A percentile compares a stretch with the other conserved stretches of the same genome.
Conservation (phyloP, 2,329 filamentous ascomycete species). For the Neonectria faginata region DNA sequence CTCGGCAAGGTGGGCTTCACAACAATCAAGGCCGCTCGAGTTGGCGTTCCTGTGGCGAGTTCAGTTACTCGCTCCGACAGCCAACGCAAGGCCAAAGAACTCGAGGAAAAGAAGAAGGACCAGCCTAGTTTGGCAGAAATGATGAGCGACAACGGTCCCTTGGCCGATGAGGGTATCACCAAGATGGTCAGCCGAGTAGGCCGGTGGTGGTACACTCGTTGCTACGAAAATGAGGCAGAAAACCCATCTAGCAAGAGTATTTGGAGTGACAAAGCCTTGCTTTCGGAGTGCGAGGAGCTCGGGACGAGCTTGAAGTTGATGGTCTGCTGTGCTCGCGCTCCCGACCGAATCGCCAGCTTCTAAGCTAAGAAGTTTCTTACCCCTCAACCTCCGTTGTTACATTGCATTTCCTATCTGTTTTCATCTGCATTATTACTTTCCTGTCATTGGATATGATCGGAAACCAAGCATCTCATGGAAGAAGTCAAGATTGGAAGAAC, state of each 20-base stretch:
- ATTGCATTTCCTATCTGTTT: slow-evolving; percentile 34
- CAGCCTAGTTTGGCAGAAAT: slow-evolving; percentile 75
- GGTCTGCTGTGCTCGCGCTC: slow-evolving; percentile 91
- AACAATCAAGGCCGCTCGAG: slow-evolving; percentile 79
- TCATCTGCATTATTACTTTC: slow-evolving; percentile 29
- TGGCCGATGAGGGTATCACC: slow-evolving; percentile 86
- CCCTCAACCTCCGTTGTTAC: slow-evolving; percentile 10
- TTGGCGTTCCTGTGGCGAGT: slow-evolving; percentile 79
- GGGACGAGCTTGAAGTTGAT: slow-evolving; percentile 90
- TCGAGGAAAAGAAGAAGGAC: slow-evolving; percentile 51
- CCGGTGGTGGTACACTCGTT: slow-evolving; percentile 95
- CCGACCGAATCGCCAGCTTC: slow-evolving; percentile 66
- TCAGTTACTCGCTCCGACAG: slow-evolving; percentile 52
- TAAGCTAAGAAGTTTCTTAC: slow-evolving; percentile 42
- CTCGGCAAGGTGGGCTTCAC: slow-evolving; percentile 77
- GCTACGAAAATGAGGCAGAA: slow-evolving; percentile 82
- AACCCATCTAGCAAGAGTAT: slow-evolving; percentile 66
- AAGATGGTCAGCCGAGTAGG: slow-evolving; percentile 93
- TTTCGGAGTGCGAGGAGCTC: slow-evolving; percentile 87
- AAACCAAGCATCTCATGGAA: slow-evolving; percentile 33
- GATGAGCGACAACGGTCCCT: slow-evolving; percentile 75
- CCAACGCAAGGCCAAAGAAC: slow-evolving; percentile 31
- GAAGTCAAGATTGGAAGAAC: slow-evolving; percentile 45
- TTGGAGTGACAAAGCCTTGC: slow-evolving; percentile 79
- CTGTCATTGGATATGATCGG: slow-evolving; percentile 17